A percentile compares a stretch with the other conserved stretches of the same genome.
Conservation (phyloP, 192 early-diverging fungal genomes). For the Coemansia umbellata region DNA sequence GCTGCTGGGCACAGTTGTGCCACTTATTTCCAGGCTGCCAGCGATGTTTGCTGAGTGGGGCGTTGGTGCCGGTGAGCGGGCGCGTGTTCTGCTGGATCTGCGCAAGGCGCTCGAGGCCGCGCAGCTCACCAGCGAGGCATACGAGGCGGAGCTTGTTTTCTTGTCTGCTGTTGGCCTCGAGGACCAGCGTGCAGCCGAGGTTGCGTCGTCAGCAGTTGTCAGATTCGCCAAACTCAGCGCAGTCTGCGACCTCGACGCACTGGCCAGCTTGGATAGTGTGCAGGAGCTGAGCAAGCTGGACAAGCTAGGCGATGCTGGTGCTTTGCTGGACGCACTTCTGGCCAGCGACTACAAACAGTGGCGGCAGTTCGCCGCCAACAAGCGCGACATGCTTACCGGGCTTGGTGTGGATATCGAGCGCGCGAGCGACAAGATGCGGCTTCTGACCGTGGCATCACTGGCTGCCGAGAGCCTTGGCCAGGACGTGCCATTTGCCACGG, state of each 20-base stretch:
- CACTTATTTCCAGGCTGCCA: constrained; percentile 16
- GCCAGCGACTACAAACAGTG: constrained; percentile 33
- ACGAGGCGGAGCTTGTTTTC: constrained; percentile 53
- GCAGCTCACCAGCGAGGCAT: constrained; percentile 34
- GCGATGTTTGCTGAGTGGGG: constrained; percentile 30
- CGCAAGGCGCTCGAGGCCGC: constrained; percentile 25
- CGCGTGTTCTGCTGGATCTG: constrained; percentile 55
- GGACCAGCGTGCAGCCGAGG: constrained; percentile 49
- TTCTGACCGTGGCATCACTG: constrained; percentile 76
- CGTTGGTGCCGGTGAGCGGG: constrained; percentile 55
- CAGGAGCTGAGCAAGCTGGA: constrained; percentile 71
- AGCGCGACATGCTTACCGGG: constrained; percentile 54
- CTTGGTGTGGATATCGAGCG: constrained; percentile 55
- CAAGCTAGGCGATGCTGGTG: constrained; percentile 60
- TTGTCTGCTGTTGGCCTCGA: constrained; percentile 56
- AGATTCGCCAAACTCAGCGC: constrained; percentile 61
- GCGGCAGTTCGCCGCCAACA: constrained; percentile 51
- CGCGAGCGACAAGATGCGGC: constrained; percentile 76
- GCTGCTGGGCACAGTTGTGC: constrained; percentile 19
- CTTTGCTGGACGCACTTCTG: constrained; percentile 52
- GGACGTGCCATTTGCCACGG: constrained; percentile 67
- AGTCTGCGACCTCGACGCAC: constrained; percentile 75
- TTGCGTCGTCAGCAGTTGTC: constrained; percentile 63
- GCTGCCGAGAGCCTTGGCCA: constrained; percentile 66
- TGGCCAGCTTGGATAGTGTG: constrained; percentile 60